These are phyloP conservation scores for Nidula microcarpa DNA, from an alignment of 768 basidiomycete species.

Conservation along the genomic window DNA sequence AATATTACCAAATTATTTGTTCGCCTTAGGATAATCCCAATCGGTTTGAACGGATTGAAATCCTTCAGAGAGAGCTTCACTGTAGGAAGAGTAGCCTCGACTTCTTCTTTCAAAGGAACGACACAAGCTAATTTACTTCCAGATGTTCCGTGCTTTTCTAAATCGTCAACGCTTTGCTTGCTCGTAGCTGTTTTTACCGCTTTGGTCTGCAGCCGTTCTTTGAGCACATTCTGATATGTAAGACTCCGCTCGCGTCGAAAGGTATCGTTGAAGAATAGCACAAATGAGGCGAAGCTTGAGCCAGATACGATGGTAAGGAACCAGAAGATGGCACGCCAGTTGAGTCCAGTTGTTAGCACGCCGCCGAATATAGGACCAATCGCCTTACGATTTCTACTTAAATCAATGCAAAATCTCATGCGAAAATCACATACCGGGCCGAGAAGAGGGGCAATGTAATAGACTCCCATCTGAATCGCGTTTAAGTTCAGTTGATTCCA, in stretches of 20 bases:
- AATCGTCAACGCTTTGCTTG: neutral
- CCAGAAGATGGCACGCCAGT: constrained; percentile 84
- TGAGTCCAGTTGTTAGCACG: constrained; percentile 57
- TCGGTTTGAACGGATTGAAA: constrained; percentile 71
- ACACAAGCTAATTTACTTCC: constrained; percentile 7
- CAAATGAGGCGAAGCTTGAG: constrained; percentile 48
- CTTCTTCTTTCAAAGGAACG: constrained; percentile 13
- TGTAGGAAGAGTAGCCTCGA: constrained; percentile 10
- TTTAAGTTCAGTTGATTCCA: neutral
- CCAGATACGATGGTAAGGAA: constrained; percentile 69
- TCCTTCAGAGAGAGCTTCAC: constrained; percentile 62
- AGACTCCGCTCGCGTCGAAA: constrained; percentile 81
- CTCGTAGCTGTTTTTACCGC: constrained; percentile 3
- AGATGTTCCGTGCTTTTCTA: constrained; percentile 5
- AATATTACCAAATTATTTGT: constrained; percentile 69
- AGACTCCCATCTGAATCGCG: constrained; percentile 60
- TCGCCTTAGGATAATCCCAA: constrained; percentile 52
- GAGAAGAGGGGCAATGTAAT: constrained; percentile 75
- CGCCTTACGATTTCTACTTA: constrained; percentile 20
- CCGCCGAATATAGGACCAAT: constrained; percentile 75
- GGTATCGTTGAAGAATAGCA: constrained; percentile 75
- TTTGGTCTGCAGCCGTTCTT: constrained; percentile 29
- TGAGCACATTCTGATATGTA: constrained; percentile 69
- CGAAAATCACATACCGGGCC: constrained; percentile 44
- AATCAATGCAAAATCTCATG: neutral